These are phyloP conservation scores for Porcisia hertigi DNA, from an alignment of 208 protist species.

Conservation along the genomic window DNA sequence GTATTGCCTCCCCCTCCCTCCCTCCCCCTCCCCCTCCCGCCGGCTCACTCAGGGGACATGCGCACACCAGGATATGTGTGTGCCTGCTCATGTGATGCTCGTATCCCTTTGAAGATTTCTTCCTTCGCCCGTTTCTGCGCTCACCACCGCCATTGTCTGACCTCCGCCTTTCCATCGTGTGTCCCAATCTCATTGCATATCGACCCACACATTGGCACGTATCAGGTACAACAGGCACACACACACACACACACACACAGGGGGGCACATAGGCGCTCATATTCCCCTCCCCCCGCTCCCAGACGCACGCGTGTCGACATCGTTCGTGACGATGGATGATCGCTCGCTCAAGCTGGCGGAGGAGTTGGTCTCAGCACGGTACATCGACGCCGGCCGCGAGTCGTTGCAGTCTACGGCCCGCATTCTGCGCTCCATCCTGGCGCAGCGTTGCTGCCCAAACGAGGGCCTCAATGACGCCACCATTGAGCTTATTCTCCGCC, in stretches of 20 bases:
- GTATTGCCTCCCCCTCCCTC: not conserved
- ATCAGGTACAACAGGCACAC: not conserved
- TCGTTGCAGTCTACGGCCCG: slow-evolving; percentile 36
- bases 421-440: slow-evolving; percentile 58
- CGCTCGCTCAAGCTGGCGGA: slow-evolving; percentile 43
- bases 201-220: not conserved
- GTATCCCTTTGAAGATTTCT: not conserved
- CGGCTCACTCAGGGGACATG: not conserved
- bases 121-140: not conserved
- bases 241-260: not conserved
- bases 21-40: not conserved
- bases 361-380: slow-evolving; percentile 45
- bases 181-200: not conserved
- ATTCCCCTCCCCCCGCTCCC: no score
- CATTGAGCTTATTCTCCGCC: slow-evolving; percentile 91
- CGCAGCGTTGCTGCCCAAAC: slow-evolving; percentile 90
- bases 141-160: no score
- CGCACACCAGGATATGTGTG: not conserved
- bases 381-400: slow-evolving; percentile 60
- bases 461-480: slow-evolving; percentile 81
- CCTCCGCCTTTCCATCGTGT: not conserved
- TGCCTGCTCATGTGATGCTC: not conserved
- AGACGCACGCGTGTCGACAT: not conserved
- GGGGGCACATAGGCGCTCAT: no score
- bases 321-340: slow-evolving; percentile 46